These are phyloP conservation scores for Wickerhamomyces xylosicus DNA, from an alignment of 805 yeast genomes.

Conservation along the genomic window DNA sequence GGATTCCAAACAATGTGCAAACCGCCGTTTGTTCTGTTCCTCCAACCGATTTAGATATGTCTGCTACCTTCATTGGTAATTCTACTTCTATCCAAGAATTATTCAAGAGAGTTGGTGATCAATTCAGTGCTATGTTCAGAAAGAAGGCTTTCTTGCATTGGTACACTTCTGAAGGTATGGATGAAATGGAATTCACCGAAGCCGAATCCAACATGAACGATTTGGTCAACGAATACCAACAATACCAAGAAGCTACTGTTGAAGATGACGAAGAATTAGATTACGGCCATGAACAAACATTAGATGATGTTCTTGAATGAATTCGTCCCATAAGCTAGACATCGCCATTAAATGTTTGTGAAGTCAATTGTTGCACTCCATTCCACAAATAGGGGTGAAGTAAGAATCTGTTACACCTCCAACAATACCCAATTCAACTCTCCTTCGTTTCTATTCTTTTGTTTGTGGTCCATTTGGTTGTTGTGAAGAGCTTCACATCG, in stretches of 20 bases:
- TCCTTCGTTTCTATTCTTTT: too few relatives aligned
- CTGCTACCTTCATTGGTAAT: constrained; percentile 91
- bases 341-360: too few relatives aligned
- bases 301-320: constrained; percentile 21
- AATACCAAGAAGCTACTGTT: constrained; percentile 88
- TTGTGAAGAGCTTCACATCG: too few relatives aligned
- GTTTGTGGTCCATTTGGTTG: too few relatives aligned
- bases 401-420: too few relatives aligned
- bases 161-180: constrained; percentile 99
- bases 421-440: too few relatives aligned
- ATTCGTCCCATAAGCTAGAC: neutral
- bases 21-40: constrained; percentile 97
- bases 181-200: constrained; percentile 97
- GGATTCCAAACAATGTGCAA: constrained; percentile 99
- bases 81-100: constrained; percentile 98
- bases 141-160: constrained; percentile 99
- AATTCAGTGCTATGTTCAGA: constrained; percentile 95
- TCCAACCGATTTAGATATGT: constrained; percentile 82
- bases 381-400: too few relatives aligned
- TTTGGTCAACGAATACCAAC: constrained; percentile 91
- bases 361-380: too few relatives aligned
- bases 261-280: constrained; percentile 54
- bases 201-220: constrained; percentile 98
- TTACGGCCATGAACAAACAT: constrained; percentile 20
- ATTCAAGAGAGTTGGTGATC: constrained; percentile 93